Evolutionary conservation across 495 filamentous ascomycete genomes (phyloP), one percentile per base, ranked within the genome.

Genomic region (Rostrohypoxylon terebratum): DNA sequence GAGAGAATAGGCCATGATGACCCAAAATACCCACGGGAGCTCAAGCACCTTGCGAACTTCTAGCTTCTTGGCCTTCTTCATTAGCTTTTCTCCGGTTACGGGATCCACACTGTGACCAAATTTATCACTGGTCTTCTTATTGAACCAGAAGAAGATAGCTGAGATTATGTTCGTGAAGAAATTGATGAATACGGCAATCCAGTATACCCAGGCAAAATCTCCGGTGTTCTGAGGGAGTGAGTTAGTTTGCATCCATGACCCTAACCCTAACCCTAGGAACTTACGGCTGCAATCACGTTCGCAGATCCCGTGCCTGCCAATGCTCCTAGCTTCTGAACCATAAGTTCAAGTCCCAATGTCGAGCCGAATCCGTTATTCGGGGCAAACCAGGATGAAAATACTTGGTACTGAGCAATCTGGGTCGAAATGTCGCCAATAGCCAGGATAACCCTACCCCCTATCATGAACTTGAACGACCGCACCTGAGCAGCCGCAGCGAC

Each of bases 341-440:
- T 48, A 8, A 48, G 45, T 48, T 48, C 45, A 0, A 48, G 45
- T 48, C 45, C 45, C 4, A 48, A 7, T 20, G 45, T 48, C 16
- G 45, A 48, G 16, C 45, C 45, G 45, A 48, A 48, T 21, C 45
- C 45, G 16, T 48, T 48, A 20, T 48, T 48, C 8, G 45, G 45
- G 16, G 45, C 45, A 6, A 48, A 48, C 45, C 45, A 48, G 3
- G 45, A 48, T 21, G 45, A 48, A 48, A 48, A 48, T 5, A 48
- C 45, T 48, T 48, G 45, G n/a, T 48, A 48, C 18, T 48, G 45
- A 16, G 45, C 45, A 48, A 48, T 11, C 20, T 48, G 45, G 5
- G 45, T 48, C 9, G 45, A 18, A 7, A 48, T 48, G 16, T 48
- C 45, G 45, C 45, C 45, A 9, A 48, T 48, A 0, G 45, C 45